Evolutionary conservation across 306 rosid species (phyloP), one percentile per base, ranked within the genome.

Genomic region (Castanea sativa): DNA sequence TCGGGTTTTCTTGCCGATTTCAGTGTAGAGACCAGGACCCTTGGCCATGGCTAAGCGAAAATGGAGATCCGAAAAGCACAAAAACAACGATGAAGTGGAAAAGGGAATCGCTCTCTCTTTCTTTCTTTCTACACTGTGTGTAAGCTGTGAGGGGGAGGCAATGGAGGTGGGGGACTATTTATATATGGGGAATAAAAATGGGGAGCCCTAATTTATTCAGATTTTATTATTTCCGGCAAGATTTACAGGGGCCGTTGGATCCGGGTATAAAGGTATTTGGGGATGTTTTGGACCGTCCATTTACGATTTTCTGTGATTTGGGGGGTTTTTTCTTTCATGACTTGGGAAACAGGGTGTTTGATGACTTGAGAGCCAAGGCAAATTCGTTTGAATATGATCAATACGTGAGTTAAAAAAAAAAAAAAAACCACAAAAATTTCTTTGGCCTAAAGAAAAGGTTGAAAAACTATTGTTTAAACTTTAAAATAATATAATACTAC

Each of bases 11-110:
- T 91, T 94, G 87, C 97, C 97, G 78, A 94, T 91, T 71, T 94
- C 97, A 69, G 92, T 43, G 95, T 92, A 94, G 69, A 94, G 98
- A 30, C 97, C 97, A 12, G 98, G 98, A 85, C 98, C 98, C 85
- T 90, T 91, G 43, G 81, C 84, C 98, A 94, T 94, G 75, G 75
- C 83, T 68, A 55, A 27, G n/a, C 43, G 67, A 83, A 80, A 81
- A 82, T 49, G 71, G 83, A 57, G 73, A 78, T 88, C 86, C 55
- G 69, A 55, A 35, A 38, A 25, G 43, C 52, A 13, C 49, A 73
- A 20, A 78, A 74, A 45, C 16, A 27, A 61, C 23, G 2, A 4
- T 1, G 32, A 51, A n/a, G 70, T 55, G 12, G 51, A 18, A 4
- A 70, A 27, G 71, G 69, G 10, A 58, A n/a, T 8, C 58, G 73